Conservation (phyloP, 352 stramenopile species). For the Phytopythium mirpurense region DNA sequence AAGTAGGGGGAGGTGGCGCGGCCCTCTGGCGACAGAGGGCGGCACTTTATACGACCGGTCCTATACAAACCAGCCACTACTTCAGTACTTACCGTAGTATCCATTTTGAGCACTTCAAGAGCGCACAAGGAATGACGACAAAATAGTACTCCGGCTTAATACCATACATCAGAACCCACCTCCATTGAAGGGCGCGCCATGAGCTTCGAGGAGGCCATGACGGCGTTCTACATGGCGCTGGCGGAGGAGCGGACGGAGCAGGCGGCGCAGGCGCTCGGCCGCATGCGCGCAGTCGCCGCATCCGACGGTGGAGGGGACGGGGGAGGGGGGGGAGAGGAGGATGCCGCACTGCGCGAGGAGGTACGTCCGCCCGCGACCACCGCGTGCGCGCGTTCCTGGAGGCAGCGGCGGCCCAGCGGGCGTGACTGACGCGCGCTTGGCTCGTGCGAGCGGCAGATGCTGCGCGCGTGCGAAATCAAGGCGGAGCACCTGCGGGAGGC, state of each 20-base stretch:
- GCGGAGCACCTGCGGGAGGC: conserved; percentile 31
- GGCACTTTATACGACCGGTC: too few relatives aligned
- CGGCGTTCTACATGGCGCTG: conserved; percentile 75
- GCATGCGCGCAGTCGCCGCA: conserved; percentile 47
- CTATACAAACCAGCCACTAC: too few relatives aligned
- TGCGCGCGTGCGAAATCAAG: conserved; percentile 69
- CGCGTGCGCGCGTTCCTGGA: too few relatives aligned
- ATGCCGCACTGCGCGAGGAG: conserved; percentile 55
- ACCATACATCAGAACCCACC: too few relatives aligned
- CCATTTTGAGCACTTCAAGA: too few relatives aligned
- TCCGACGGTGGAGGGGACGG: conserved; percentile 5
- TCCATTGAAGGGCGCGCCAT: too few relatives aligned
- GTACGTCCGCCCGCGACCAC: conserved; percentile 11
- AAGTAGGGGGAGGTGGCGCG: conserved; percentile 18
- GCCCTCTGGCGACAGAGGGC: too few relatives aligned
- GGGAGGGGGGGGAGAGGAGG: conserved; percentile 1
- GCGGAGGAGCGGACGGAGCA: conserved; percentile 67
- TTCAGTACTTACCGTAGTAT: too few relatives aligned
- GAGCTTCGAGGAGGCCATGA: conserved; percentile 80
- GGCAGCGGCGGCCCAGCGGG: too few relatives aligned
- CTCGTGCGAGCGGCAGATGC: conserved; percentile 34
- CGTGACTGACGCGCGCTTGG: background rate
- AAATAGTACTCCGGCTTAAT: too few relatives aligned
- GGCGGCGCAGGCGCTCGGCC: conserved; percentile 49
- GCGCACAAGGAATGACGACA: too few relatives aligned